phyloP scores from a whole-genome alignment of 805 yeast species.

The Clavispora phyllophila region DNA sequence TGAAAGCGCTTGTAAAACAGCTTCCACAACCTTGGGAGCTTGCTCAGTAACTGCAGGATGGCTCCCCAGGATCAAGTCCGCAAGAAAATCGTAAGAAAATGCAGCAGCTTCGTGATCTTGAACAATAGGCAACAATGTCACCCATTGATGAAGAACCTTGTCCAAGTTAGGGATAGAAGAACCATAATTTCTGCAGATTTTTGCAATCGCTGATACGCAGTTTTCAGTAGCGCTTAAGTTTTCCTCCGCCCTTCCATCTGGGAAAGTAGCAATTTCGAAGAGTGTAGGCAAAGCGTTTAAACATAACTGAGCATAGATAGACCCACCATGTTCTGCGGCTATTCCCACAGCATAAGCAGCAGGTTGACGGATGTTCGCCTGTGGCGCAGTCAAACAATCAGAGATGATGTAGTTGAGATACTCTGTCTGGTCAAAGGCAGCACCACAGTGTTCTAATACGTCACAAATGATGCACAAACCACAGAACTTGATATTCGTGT shows the following conservation, averaged over 20 bases:
- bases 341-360: constrained; percentile 82
- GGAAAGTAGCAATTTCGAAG: constrained; percentile 64
- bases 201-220: constrained; percentile 77
- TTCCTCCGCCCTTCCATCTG: constrained; percentile 83
- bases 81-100: constrained; percentile 69
- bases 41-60: constrained; percentile 55
- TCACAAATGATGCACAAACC: constrained; percentile 81
- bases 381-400: constrained; percentile 60
- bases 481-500: constrained; percentile 64
- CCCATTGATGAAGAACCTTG: constrained; percentile 68
- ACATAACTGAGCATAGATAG: constrained; percentile 54
- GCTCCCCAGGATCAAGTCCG: constrained; percentile 62
- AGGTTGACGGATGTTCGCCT: constrained; percentile 77
- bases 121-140: constrained; percentile 72
- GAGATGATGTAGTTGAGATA: constrained; percentile 59
- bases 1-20: constrained; percentile 70
- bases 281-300: constrained; percentile 70
- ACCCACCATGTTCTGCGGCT: constrained; percentile 79
- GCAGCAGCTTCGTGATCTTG: constrained; percentile 89
- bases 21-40: constrained; percentile 57
- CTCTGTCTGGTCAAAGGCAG: constrained; percentile 60
- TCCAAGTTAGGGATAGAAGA: constrained; percentile 55
- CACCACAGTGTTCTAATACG: constrained; percentile 73
- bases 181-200: constrained; percentile 66
- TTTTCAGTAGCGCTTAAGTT: constrained; percentile 85